Conservation (phyloP, 1,284 basidiomycete species). For the Austroboletus olivaceoglutinosus region DNA sequence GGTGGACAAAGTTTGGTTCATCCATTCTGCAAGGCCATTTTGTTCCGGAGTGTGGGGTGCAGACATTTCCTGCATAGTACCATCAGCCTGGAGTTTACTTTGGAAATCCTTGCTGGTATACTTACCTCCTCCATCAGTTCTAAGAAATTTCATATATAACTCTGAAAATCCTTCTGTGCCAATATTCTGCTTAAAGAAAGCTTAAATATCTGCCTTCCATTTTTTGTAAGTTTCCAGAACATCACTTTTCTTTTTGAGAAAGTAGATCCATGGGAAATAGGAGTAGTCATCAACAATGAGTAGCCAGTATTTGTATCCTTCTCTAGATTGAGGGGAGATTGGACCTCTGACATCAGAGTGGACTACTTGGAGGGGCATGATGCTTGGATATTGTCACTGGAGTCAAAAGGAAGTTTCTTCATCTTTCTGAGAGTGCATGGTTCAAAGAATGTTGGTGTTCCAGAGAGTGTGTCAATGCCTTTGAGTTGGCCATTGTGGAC, state of each 20-base stretch:
- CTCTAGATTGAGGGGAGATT: not conserved
- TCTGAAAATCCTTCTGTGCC: not conserved
- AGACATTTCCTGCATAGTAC: not conserved
- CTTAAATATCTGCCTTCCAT: not conserved
- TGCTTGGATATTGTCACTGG: too few relatives aligned
- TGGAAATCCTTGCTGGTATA: not conserved
- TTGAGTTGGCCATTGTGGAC: not conserved
- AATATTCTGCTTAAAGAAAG: not conserved
- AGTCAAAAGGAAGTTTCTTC: too few relatives aligned
- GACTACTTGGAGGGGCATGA: too few relatives aligned
- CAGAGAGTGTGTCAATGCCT: not conserved
- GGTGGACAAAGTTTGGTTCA: conserved; percentile 32
- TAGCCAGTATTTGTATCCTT: not conserved
- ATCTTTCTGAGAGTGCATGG: conserved; percentile 2
- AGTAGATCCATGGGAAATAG: not conserved
- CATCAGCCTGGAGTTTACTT: not conserved
- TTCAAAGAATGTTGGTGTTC: too few relatives aligned
- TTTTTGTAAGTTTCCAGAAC: not conserved
- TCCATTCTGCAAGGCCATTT: conserved; percentile 4
- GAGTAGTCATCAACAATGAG: not conserved
- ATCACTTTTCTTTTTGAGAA: not conserved
- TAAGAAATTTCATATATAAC: not conserved
- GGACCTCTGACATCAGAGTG: not conserved
- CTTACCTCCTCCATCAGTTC: not conserved
- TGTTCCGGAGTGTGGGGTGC: not conserved